phyloP scores from a whole-genome alignment of 73 alveolate genomes.

The Tetrahymena malaccensis region DNA sequence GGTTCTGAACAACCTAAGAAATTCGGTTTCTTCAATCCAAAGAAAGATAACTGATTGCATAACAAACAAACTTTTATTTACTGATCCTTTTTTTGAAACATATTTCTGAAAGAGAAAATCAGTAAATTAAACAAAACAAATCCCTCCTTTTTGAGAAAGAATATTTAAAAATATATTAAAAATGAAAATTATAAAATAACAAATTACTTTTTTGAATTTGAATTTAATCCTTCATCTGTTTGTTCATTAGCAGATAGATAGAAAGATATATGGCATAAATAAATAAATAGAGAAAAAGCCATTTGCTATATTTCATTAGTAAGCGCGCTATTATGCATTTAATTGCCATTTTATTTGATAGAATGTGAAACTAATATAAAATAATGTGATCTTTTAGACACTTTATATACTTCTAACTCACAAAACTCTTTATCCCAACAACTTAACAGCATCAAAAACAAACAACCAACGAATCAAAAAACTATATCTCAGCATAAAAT shows the following conservation, averaged over 20 bases:
- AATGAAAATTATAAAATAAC: background rate
- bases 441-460: background rate
- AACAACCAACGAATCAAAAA: background rate
- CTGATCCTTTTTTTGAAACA: background rate
- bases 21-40: background rate
- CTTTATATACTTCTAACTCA: background rate
- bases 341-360: background rate
- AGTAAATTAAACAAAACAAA: too few relatives aligned
- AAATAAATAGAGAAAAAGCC: background rate
- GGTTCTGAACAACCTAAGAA: background rate
- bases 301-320: background rate
- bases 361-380: background rate
- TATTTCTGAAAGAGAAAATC: too few relatives aligned
- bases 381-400: background rate
- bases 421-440: background rate
- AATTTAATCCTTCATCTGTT: background rate
- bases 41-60: background rate
- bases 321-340: background rate
- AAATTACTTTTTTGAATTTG: background rate
- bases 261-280: background rate
- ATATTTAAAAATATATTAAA: too few relatives aligned
- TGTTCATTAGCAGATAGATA: background rate
- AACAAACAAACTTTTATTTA: background rate
- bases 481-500: background rate
- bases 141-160: background rate